These are phyloP conservation scores for Austroboletus niveus DNA, from an alignment of 1,284 basidiomycete species.

Conservation along the genomic window DNA sequence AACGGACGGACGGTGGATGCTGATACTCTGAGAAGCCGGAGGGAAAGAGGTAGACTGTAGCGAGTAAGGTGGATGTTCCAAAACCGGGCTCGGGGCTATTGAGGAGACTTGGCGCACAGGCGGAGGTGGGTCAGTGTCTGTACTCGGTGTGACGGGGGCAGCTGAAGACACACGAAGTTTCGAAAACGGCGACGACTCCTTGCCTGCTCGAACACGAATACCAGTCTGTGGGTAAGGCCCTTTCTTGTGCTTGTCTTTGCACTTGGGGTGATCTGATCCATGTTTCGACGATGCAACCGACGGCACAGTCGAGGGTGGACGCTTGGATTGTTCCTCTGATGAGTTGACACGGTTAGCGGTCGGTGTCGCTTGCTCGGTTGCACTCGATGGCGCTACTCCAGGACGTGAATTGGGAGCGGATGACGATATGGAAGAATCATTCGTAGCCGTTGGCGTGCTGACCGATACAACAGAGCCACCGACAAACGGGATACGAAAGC, in stretches of 20 bases:
- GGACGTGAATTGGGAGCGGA: neutral
- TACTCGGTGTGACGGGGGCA: neutral
- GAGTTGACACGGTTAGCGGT: constrained; percentile 2
- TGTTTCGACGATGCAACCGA: constrained; percentile 11
- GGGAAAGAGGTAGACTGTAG: constrained; percentile 14
- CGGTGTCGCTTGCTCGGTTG: constrained; percentile 4
- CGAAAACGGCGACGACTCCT: constrained; percentile 28
- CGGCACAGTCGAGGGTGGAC: constrained; percentile 1
- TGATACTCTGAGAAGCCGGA: constrained; percentile 4
- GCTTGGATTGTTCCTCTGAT: constrained; percentile 16
- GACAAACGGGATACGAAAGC: constrained; percentile 49
- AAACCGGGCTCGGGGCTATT: constrained; percentile 13
- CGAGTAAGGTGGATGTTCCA: constrained; percentile 14
- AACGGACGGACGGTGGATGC: constrained; percentile 1
- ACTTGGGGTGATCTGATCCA: constrained; percentile 19
- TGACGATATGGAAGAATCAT: neutral
- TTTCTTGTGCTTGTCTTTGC: constrained; percentile 41
- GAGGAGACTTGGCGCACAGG: constrained; percentile 12
- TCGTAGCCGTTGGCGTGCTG: neutral
- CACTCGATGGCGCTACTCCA: neutral
- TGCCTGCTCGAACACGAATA: constrained; percentile 41
- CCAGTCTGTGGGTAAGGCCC: constrained; percentile 40
- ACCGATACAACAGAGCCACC: constrained; percentile 36
- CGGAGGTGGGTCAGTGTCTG: constrained; percentile 9
- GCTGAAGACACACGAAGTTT: constrained; percentile 13